Evolutionary conservation across 768 basidiomycete genomes (phyloP).

Genomic region (Tricholoma saponaceum): DNA sequence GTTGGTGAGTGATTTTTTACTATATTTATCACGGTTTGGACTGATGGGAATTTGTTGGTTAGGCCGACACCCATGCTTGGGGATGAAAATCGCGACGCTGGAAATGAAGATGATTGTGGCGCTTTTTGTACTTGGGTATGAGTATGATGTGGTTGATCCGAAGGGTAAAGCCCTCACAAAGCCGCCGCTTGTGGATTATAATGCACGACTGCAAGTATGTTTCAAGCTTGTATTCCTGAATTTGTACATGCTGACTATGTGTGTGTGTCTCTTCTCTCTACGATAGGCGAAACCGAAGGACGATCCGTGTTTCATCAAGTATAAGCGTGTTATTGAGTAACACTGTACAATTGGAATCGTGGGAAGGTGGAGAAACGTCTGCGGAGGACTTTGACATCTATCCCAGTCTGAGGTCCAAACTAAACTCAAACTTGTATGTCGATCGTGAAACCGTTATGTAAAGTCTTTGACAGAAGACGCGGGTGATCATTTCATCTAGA

Average conservation of each 20-base stretch:
- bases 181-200: slow-evolving; percentile 27
- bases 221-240: neutral
- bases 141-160: slow-evolving; percentile 30
- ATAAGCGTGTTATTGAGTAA: slow-evolving; percentile 19
- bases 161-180: slow-evolving; percentile 20
- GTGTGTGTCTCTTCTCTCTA: too few relatives aligned
- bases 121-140: slow-evolving; percentile 28
- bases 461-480: too few relatives aligned
- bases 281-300: slow-evolving; percentile 24
- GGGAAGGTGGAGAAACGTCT: too few relatives aligned
- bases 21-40: neutral
- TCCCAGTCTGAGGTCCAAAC: too few relatives aligned
- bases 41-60: neutral
- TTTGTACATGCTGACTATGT: too few relatives aligned
- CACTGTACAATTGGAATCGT: too few relatives aligned
- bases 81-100: slow-evolving; percentile 36
- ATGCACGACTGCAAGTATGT: slow-evolving; percentile 26
- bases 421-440: too few relatives aligned
- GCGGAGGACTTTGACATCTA: too few relatives aligned
- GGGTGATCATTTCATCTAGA: too few relatives aligned
- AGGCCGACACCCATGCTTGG: slow-evolving; percentile 37
- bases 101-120: slow-evolving; percentile 35
- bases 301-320: slow-evolving; percentile 25
- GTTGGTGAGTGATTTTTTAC: slow-evolving; percentile 23
- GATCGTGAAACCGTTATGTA: too few relatives aligned